Conservation (phyloP, 1,284 basidiomycete species). For the Cryptococcus sp. region DNA sequence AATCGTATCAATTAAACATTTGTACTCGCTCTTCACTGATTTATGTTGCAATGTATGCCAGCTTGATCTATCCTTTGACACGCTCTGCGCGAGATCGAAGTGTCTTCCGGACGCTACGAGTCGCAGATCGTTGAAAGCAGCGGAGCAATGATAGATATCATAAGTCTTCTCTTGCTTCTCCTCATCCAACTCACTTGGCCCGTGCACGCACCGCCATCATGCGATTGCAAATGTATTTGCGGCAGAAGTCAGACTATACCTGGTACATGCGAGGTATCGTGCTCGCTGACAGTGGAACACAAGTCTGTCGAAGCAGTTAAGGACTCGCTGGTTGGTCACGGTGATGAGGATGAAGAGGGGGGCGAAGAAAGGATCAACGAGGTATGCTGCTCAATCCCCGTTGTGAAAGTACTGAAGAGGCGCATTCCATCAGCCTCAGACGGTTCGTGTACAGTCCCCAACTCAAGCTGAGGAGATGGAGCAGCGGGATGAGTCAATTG, state of each 20-base stretch:
- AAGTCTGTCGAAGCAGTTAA: neutral
- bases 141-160: neutral
- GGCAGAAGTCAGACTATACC: neutral
- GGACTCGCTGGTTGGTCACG: neutral
- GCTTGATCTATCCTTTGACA: neutral
- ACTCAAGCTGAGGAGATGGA: neutral
- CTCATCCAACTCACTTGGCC: neutral
- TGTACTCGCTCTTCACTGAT: neutral
- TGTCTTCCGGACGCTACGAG: neutral
- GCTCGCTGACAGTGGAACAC: neutral
- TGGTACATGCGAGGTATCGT: neutral
- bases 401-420: too few species aligned
- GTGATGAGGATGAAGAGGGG: too few species aligned
- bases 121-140: neutral
- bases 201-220: neutral
- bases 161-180: neutral
- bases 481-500: neutral
- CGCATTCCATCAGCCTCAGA: too few species aligned
- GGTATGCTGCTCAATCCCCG: too few species aligned
- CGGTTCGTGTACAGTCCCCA: too few species aligned
- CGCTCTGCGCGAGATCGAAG: neutral
- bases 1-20: too few species aligned
- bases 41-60: neutral
- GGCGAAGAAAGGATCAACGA: neutral
- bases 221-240: constrained; percentile 3